Evolutionary conservation across 2,329 filamentous ascomycete species (phyloP).

Genomic region (Penicillium occitanis): DNA sequence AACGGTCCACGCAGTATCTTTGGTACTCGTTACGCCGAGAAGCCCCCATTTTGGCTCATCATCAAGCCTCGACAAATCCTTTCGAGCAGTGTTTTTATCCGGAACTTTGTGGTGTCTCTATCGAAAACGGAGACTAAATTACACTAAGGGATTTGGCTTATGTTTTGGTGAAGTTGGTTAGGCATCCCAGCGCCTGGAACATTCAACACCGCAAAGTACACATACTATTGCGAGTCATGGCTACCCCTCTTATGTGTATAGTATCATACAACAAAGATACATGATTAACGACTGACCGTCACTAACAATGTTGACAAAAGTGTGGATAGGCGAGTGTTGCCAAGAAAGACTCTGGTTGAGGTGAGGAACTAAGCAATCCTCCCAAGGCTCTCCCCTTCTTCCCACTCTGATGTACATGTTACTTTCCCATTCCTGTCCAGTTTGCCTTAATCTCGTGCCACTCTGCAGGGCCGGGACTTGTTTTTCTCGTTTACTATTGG

Average conservation of each 20-base stretch:
- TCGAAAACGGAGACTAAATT: not conserved
- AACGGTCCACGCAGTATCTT: conserved; percentile 8
- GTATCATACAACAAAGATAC: not conserved
- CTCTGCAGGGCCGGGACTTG: not conserved
- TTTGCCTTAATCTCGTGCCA: conserved; percentile 14
- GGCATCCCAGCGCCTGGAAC: not conserved
- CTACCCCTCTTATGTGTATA: conserved; percentile 1
- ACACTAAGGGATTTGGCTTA: not conserved
- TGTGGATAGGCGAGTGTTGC: conserved; percentile 6
- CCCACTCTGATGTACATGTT: conserved; percentile 6
- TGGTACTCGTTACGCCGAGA: not conserved
- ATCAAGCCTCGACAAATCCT: not conserved
- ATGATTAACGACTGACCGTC: not conserved
- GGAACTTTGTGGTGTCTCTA: not conserved
- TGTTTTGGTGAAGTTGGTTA: not conserved
- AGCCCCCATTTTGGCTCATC: not conserved
- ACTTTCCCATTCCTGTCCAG: conserved; percentile 2
- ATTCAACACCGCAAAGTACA: not conserved
- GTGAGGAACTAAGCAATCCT: not conserved
- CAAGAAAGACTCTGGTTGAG: conserved; percentile 7
- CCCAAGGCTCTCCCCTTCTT: not conserved
- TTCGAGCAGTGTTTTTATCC: not conserved
- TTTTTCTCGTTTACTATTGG: conserved; percentile 9
- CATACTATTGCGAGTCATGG: conserved; percentile 1
- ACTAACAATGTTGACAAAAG: not conserved